Percentiles rank a stretch among this genome's conserved stretches.
phyloP scores from a whole-genome alignment of 768 basidiomycete genomes.

The Termitomyces sp. region DNA sequence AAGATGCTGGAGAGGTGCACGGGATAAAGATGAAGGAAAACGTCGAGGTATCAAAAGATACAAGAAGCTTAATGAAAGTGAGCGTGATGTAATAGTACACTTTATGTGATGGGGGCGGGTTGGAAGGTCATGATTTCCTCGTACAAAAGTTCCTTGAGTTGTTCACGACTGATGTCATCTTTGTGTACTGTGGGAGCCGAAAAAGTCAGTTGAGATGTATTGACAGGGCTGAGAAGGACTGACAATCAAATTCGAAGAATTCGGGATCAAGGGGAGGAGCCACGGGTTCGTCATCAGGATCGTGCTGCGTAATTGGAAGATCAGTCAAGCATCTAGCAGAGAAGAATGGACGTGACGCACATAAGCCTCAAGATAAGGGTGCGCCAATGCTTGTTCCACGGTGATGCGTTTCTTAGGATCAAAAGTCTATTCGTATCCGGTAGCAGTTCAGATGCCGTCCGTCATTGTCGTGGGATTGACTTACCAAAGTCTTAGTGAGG shows the following conservation, averaged over 20 bases:
- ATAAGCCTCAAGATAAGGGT: constrained; percentile 93
- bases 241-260: constrained; percentile 97
- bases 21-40: neutral
- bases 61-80: neutral
- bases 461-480: constrained; percentile 13
- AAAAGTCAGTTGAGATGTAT: neutral
- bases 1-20: neutral
- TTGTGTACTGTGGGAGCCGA: constrained; percentile 69
- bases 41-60: neutral
- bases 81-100: neutral
- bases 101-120: constrained; percentile 54
- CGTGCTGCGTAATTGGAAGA: constrained; percentile 50
- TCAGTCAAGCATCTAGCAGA: neutral
- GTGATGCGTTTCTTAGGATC: constrained; percentile 97
- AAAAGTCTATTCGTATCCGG: constrained; percentile 63
- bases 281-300: constrained; percentile 94
- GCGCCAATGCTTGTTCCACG: constrained; percentile 91
- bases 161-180: constrained; percentile 93
- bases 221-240: constrained; percentile 26
- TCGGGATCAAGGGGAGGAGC: constrained; percentile 93
- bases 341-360: constrained; percentile 36
- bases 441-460: neutral
- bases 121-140: constrained; percentile 93
- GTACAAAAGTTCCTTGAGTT: constrained; percentile 90
- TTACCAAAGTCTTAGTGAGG: constrained; percentile 78